Base-by-base conservation (phyloP, 139 green algal species). In the Coccomyxa sp. region DNA sequence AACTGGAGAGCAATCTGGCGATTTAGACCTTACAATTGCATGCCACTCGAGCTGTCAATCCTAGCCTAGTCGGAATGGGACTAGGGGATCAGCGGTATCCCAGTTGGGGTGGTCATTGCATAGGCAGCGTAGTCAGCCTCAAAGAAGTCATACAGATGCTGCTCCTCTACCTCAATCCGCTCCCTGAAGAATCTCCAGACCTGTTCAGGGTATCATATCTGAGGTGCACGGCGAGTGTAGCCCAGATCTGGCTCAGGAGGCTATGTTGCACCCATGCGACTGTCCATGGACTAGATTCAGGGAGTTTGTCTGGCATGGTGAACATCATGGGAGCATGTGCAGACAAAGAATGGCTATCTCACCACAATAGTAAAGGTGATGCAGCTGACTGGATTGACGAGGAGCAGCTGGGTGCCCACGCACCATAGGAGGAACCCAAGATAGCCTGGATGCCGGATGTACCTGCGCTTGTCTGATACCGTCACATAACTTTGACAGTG, bases 361-460 rank as follows among this genome's bases (percentile, higher is more conserved):
- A 92, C 88, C 84, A 90, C 74, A 1, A 82, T 54, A 0, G 72
- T 80, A 74, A 94, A 96, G 0, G 22, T 75, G 22, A 88, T 2
- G 6, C 58, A 55, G 79, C 87, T 90, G 7, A 92, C 0, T 7
- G 89, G 88, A 76, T 97, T 97, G 74, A 74, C 70, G 22, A 98
- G 87, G 70, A 97, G 74, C 31, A 97, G 29, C 75, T 96, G 92
- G 6, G 92, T 97, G n/a, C 90, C 95, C 0, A 95, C 68, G 0
- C 85, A 82, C 94, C 94, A 98, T 0, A 97, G 22, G 27, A 93
- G 87, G 92, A 92, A 98, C 7, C 95, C 95, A 22, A 93, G 55
- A 79, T 98, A 98, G 9, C 92, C 95, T 2, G 95, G 95, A 81
- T 98, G 95, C 2, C 95, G 87, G 2, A 96, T 70, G 55, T 84